phyloP scores from a whole-genome alignment of 345 rosid species.

The Salix dunnii region DNA sequence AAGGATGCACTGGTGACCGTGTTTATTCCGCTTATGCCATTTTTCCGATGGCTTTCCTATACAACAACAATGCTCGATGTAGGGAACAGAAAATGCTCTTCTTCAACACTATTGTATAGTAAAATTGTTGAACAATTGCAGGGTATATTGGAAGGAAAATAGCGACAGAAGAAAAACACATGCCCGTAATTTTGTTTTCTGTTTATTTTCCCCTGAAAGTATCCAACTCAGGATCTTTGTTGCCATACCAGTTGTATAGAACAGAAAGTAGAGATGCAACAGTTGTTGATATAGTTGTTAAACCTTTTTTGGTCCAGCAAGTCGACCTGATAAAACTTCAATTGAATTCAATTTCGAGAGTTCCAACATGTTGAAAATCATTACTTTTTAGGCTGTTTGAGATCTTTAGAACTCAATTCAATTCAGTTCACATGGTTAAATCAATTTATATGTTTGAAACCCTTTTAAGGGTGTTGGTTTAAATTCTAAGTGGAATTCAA shows the following conservation, averaged over 20 bases:
- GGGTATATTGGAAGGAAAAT: background rate
- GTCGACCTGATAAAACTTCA: too few relatives aligned
- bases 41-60: background rate
- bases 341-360: too few relatives aligned
- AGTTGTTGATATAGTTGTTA: background rate
- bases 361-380: too few relatives aligned
- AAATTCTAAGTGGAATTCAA: too few relatives aligned
- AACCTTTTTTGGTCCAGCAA: too few relatives aligned
- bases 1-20: slow-evolving; percentile 7
- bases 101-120: background rate
- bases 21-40: background rate
- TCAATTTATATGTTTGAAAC: too few relatives aligned
- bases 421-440: too few relatives aligned
- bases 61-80: background rate
- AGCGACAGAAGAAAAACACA: background rate
- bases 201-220: background rate
- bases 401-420: too few relatives aligned
- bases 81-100: background rate
- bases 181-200: background rate
- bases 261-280: background rate
- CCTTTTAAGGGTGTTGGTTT: too few relatives aligned
- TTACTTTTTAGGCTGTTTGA: too few relatives aligned
- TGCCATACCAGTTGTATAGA: background rate
- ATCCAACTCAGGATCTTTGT: background rate
- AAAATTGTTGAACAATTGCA: background rate